A percentile compares a stretch with the other conserved stretches of the same genome.
phyloP scores from a whole-genome alignment of 345 rosid species.

The Heritiera fomes region DNA sequence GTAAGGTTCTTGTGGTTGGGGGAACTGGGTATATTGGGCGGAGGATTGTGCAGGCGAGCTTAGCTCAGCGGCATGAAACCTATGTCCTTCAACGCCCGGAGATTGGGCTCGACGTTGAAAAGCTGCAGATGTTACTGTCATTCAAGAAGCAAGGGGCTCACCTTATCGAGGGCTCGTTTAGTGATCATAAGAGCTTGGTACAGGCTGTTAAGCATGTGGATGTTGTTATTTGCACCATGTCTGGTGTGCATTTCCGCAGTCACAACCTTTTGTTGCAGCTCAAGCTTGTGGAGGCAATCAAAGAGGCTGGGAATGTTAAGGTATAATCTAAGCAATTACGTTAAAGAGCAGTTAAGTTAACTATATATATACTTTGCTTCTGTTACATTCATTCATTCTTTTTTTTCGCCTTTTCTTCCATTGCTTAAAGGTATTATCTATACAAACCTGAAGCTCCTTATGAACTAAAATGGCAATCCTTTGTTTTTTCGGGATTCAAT shows the following conservation, averaged over 20 bases:
- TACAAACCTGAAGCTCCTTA: too few species aligned
- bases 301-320: conserved; percentile 66
- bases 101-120: conserved; percentile 65
- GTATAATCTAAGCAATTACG: conserved; percentile 21
- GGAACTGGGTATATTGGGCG: conserved; percentile 63
- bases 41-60: conserved; percentile 61
- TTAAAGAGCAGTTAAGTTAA: neutral
- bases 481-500: too few species aligned
- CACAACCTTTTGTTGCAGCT: conserved; percentile 61
- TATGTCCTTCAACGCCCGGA: conserved; percentile 58
- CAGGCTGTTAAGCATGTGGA: conserved; percentile 55
- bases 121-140: conserved; percentile 47
- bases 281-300: conserved; percentile 63
- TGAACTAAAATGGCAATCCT: too few species aligned
- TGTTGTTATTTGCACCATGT: conserved; percentile 63
- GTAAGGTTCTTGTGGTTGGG: conserved; percentile 62
- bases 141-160: conserved; percentile 61
- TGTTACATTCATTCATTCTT: neutral
- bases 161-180: conserved; percentile 49
- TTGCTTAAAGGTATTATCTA: neutral
- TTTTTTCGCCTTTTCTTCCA: neutral
- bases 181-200: conserved; percentile 48
- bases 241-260: conserved; percentile 60
- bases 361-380: neutral
- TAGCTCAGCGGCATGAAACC: conserved; percentile 51